These are phyloP conservation scores for Beauveria brongniartii DNA, from an alignment of 2,329 filamentous ascomycete genomes.

Conservation along the genomic window DNA sequence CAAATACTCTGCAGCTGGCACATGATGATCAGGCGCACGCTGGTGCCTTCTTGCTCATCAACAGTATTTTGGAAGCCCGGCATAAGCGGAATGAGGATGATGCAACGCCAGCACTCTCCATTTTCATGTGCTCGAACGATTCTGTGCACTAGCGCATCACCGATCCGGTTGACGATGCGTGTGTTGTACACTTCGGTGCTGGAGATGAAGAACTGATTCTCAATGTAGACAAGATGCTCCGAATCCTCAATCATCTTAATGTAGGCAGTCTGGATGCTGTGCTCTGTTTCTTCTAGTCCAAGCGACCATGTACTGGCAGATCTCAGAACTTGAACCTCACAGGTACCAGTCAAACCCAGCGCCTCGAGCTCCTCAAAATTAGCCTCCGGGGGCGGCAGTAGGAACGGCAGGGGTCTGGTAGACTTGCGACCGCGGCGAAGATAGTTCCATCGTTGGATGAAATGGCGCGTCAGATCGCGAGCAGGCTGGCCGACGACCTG, in stretches of 20 bases:
- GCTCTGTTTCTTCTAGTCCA: slow-evolving; percentile 78
- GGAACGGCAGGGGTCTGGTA: slow-evolving; percentile 84
- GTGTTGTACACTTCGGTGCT: slow-evolving; percentile 82
- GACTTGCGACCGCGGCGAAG: slow-evolving; percentile 87
- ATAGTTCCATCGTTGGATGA: slow-evolving; percentile 98
- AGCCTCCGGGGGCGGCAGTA: slow-evolving; percentile 89
- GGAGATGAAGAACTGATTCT: slow-evolving; percentile 98
- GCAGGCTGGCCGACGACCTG: slow-evolving; percentile 95
- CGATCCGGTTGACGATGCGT: slow-evolving; percentile 86
- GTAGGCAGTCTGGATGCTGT: slow-evolving; percentile 94
- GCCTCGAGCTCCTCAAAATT: slow-evolving; percentile 77
- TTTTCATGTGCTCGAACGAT: slow-evolving; percentile 79
- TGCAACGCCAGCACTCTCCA: slow-evolving; percentile 81
- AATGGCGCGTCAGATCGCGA: slow-evolving; percentile 87
- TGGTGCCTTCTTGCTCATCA: slow-evolving; percentile 86
- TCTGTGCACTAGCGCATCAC: slow-evolving; percentile 86
- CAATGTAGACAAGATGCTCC: slow-evolving; percentile 96
- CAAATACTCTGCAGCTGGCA: slow-evolving; percentile 96
- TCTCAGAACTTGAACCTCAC: slow-evolving; percentile 90
- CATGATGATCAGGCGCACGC: slow-evolving; percentile 90
- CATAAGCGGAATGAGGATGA: slow-evolving; percentile 88
- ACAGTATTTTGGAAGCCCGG: slow-evolving; percentile 98
- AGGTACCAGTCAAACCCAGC: slow-evolving; percentile 84
- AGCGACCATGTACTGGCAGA: slow-evolving; percentile 89
- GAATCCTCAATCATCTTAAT: slow-evolving; percentile 90